A percentile compares a stretch with the other conserved stretches of the same genome.
These are phyloP conservation scores for Syzygium syzygioides DNA, from an alignment of 441 rosid genomes.

Conservation along the genomic window DNA sequence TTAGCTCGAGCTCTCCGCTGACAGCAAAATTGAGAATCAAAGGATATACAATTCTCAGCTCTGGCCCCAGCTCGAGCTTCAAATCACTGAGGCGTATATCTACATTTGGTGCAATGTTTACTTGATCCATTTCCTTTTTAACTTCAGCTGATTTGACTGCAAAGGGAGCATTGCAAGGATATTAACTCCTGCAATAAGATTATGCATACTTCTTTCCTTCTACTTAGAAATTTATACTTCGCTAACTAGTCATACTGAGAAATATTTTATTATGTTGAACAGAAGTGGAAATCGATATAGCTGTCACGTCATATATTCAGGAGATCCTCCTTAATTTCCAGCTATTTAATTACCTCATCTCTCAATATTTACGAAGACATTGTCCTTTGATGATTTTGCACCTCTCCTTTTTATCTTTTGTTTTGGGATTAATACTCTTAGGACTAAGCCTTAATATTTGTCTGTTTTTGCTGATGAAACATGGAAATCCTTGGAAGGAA, in stretches of 20 bases:
- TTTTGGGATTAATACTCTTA: not conserved
- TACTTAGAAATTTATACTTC: not conserved
- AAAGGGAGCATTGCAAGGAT: constrained; percentile 20
- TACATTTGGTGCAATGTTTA: constrained; percentile 67
- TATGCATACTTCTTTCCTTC: not conserved
- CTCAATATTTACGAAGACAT: not conserved
- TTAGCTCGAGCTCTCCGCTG: constrained; percentile 92
- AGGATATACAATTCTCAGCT: constrained; percentile 90
- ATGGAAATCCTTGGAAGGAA: not conserved
- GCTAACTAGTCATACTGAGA: not conserved
- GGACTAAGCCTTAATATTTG: not conserved
- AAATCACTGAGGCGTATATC: constrained; percentile 88
- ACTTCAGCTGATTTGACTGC: constrained; percentile 67
- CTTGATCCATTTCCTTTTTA: constrained; percentile 66
- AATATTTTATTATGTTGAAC: not conserved
- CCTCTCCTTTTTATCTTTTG: not conserved
- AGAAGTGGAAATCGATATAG: not conserved
- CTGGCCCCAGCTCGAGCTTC: constrained; percentile 96
- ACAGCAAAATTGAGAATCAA: constrained; percentile 90
- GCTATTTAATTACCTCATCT: not conserved
- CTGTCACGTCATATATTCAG: not conserved
- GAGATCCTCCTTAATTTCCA: not conserved
- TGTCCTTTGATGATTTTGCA: not conserved
- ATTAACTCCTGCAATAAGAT: not conserved
- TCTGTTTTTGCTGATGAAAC: not conserved